Base-by-base conservation (phyloP, 2,329 filamentous ascomycete genomes). In the Penicillium frequentans region DNA sequence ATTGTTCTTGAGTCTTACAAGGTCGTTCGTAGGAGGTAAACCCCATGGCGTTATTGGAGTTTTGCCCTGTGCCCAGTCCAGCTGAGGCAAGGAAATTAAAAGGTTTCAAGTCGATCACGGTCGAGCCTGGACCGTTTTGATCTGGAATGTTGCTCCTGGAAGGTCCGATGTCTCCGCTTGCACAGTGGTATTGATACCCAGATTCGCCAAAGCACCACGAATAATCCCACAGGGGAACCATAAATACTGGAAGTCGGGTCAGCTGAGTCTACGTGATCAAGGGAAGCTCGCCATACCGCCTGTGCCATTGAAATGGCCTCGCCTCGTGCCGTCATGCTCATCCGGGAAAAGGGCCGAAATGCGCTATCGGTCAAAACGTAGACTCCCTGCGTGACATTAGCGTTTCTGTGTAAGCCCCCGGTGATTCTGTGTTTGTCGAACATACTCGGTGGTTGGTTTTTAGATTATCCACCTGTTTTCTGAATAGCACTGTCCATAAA, bases 381-480 rank as follows among this genome's bases (percentile, higher is more conserved):
- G 65, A 98, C 92, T 50, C 95, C 95, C 87, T 91, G 47, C 49
- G 27, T 29, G 10, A 9, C 13, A 45, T 54, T 46, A 50, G 50
- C 27, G 19, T 9, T 43, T 11, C 5, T 27, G 19, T 14, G 11
- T 35, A 47, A 21, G 24, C 21, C 29, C n/a, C n/a, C 26, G 13
- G 9, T 13, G 7, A 14, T 24, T 9, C 11, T 24, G 37, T 13
- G 19, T 29, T 19, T 26, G 26, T 26, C 24, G 33, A 26, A 64
- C 81, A 19, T 79, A 91, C 89, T 67, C 95, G 82, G 73, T 99
- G 95, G 72, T 99, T 99, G 9, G 95, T 99, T 78, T 99, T 99
- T 47, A 99, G 82, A 73, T 99, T 99, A 76, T 99, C 95, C 70
- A 99, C 91, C 75, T 98, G 96, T 77, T 99, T 99, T 72, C 90